Evolutionary conservation across 2,329 filamentous ascomycete genomes (phyloP).

Genomic region (Aspergillus felis): DNA sequence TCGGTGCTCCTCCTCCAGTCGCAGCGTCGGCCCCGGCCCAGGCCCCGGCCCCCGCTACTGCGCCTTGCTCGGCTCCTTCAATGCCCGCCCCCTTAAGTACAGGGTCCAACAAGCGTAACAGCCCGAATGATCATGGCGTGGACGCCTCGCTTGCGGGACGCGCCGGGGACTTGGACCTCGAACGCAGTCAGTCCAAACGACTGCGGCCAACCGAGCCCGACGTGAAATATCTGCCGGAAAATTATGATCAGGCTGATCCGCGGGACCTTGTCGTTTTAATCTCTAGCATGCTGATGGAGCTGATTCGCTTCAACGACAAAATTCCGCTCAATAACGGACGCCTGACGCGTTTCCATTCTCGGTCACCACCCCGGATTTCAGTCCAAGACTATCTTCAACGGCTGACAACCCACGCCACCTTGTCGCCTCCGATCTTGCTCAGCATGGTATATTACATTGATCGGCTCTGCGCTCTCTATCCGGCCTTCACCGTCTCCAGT

Average conservation of each 20-base stretch:
- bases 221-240: conserved; percentile 55
- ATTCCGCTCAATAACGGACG: conserved; percentile 80
- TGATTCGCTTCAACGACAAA: conserved; percentile 88
- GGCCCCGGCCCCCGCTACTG: conserved; percentile 14
- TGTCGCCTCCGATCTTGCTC: conserved; percentile 88
- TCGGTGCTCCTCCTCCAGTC: conserved; percentile 13
- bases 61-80: conserved; percentile 17
- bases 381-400: conserved; percentile 91
- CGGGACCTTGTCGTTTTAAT: conserved; percentile 89
- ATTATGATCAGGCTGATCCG: conserved; percentile 76
- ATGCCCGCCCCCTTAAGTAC: conserved; percentile 27
- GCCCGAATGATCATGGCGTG: conserved; percentile 22
- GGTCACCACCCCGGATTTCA: conserved; percentile 84
- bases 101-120: conserved; percentile 35
- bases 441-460: conserved; percentile 99
- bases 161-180: conserved; percentile 19
- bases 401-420: conserved; percentile 86
- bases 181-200: conserved; percentile 43
- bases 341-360: conserved; percentile 90
- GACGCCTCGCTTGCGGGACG: conserved; percentile 19
- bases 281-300: conserved; percentile 89
- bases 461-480: conserved; percentile 84
- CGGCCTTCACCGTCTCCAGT: conserved; percentile 92
- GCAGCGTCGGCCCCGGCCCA: conserved; percentile 15
- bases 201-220: conserved; percentile 42